Evolutionary conservation across 2,329 filamentous ascomycete genomes (phyloP), one percentile per base, ranked within the genome.

Genomic region (Onygena corvina): DNA sequence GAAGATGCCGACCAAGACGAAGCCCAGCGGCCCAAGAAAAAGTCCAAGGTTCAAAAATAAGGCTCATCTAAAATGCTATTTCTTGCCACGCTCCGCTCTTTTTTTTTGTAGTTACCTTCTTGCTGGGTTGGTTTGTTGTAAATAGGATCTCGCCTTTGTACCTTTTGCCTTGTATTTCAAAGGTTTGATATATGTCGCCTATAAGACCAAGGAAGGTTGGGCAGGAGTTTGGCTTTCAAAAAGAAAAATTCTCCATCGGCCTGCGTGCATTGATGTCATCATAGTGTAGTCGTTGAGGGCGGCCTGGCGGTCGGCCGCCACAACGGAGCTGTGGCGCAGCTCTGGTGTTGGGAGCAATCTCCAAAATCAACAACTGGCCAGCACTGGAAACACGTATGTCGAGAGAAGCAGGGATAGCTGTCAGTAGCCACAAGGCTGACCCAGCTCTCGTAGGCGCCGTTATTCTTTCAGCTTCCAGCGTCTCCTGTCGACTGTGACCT

Each of bases 1-100:
- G 76, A 70, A 27, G 75, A 75, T 55, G 67, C 62, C 3, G 68
- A 68, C 38, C 63, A 65, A 14, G 67, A 64, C 38, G 71, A 76
- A 57, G 73, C 73, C 47, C 69, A 76, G 61, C 70, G 77, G 57
- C 78, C 78, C 11, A 81, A 80, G 69, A 81, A 81, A 71, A 81
- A 81, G 69, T 69, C 70, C 52, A 81, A 82, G 20, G 63, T 64
- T 59, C 67, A 47, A 53, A 31, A 38, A 16, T 27, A 33, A 18
- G 20, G 18, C 18, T 23, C 20, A 38, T 36, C 21, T 14, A 38
- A 21, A 40, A 23, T 21, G n/a, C 11, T 40, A 33, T 25, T 5
- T 23, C 9, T 40, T 18, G 18, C 14, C 20, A 44, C 25, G 36
- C 20, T 14, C 18, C 12, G 12, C 34, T 31, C 46, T 50, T 48